Evolutionary conservation across 345 rosid genomes (phyloP).

Genomic region (Moricandia moricandioides): DNA sequence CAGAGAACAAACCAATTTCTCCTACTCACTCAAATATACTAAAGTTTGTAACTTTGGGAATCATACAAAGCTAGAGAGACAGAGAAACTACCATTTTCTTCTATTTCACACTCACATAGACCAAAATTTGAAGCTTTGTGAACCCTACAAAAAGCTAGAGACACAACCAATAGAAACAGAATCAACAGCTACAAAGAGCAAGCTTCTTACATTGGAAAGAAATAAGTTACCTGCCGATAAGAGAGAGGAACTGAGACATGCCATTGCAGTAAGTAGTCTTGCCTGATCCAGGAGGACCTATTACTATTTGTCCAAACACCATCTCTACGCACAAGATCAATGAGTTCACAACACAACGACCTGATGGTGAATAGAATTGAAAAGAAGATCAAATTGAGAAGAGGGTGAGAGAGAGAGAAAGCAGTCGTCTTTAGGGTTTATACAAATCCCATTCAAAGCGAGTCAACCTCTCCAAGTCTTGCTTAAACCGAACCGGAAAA

Average conservation of each 20-base stretch:
- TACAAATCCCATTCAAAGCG: not conserved
- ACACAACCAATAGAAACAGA: not conserved
- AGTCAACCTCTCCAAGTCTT: not conserved
- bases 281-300: constrained; percentile 98
- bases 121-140: not conserved
- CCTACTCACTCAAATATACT: not conserved
- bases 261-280: constrained; percentile 98
- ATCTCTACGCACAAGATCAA: constrained; percentile 20
- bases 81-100: not conserved
- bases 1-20: not conserved
- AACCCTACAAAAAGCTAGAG: not conserved
- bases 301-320: constrained; percentile 93
- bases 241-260: constrained; percentile 90
- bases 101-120: not conserved
- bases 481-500: constrained; percentile 19
- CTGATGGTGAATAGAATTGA: not conserved
- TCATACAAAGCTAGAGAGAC: not conserved
- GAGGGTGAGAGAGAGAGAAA: too few species aligned
- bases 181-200: not conserved
- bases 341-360: not conserved
- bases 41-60: not conserved
- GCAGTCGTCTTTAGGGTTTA: not conserved
- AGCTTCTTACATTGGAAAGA: not conserved
- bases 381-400: too few species aligned
- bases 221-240: constrained; percentile 66